Base-by-base conservation (phyloP, 805 yeast species). In the Naumovozyma castellii region DNA sequence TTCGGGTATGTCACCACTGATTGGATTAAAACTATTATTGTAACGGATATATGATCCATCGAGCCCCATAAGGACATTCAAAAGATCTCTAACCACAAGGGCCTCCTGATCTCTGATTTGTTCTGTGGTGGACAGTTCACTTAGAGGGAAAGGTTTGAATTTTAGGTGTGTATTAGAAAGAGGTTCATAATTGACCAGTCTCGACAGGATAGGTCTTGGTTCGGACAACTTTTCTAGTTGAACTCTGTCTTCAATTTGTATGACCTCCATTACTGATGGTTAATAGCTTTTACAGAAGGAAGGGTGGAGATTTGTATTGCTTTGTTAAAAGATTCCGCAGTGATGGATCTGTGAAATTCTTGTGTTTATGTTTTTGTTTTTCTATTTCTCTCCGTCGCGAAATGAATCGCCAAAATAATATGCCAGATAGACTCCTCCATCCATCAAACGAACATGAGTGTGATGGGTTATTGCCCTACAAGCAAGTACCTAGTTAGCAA, bases 21-120 rank as follows among this genome's bases (percentile, higher is more conserved):
- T 42, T 0, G 78, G 77, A 49, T 76, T 74, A 52, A 74, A 84
- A 16, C 69, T 66, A 33, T 76, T 81, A 25, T 79, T 71, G 54
- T 72, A 85, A 34, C 87, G 66, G 28, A 90, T 75, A 53, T 82
- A 85, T 16, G 69, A 67, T 0, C 97, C 97, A 57, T 87, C 95
- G 19, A 71, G 60, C 0, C 94, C 94, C 25, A 78, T 49, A 12
- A 92, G 56, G 1, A 84, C 80, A 49, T 71, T 72, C 16, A 86
- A 51, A 8, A 87, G 55, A 56, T 90, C 98, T 42, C 74, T 69
- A 13, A 82, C 66, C 1, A 92, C 70, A 18, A 79, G 67, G 0
- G 84, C 79, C 55, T 87, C 95, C 55, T 86, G 95, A 3, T 71
- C 69, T 36, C 72, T 66, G 72, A 74, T n/a, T 52, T 54, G 32